These are phyloP conservation scores for Xylaria sp. DNA, from an alignment of 2,329 filamentous ascomycete species.

Conservation along the genomic window DNA sequence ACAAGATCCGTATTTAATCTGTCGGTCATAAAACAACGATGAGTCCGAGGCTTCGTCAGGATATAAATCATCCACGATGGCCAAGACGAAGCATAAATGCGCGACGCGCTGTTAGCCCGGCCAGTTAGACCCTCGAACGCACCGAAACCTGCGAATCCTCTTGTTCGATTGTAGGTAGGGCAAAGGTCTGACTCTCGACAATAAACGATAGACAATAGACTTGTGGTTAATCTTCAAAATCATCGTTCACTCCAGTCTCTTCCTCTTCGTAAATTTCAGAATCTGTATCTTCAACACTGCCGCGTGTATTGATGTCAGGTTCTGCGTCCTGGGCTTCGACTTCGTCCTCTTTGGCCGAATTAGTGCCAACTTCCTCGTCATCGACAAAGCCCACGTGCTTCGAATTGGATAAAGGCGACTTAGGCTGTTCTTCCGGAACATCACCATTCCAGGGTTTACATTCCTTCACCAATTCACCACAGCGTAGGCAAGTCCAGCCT, in stretches of 20 bases:
- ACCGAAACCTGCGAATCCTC: neutral
- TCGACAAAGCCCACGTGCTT: conserved; percentile 74
- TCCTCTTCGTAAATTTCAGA: conserved; percentile 51
- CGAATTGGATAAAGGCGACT: conserved; percentile 54
- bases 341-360: conserved; percentile 43
- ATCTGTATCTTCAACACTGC: conserved; percentile 44
- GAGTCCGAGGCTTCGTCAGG: neutral
- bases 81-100: neutral
- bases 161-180: neutral
- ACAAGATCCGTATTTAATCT: neutral
- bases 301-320: conserved; percentile 17
- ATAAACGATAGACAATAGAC: neutral
- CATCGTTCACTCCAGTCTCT: conserved; percentile 47
- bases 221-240: conserved; percentile 45
- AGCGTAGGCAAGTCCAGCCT: conserved; percentile 91
- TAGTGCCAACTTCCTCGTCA: conserved; percentile 53
- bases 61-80: neutral
- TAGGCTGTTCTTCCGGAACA: conserved; percentile 70
- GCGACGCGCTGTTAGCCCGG: neutral
- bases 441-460: conserved; percentile 94
- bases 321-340: conserved; percentile 34
- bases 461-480: conserved; percentile 83
- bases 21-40: neutral
- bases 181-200: neutral
- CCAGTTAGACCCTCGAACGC: neutral